These are phyloP conservation scores for Physcomitrellopsis africana DNA, from an alignment of 225 moss, liverwort and hornwort genomes.

Conservation along the genomic window DNA sequence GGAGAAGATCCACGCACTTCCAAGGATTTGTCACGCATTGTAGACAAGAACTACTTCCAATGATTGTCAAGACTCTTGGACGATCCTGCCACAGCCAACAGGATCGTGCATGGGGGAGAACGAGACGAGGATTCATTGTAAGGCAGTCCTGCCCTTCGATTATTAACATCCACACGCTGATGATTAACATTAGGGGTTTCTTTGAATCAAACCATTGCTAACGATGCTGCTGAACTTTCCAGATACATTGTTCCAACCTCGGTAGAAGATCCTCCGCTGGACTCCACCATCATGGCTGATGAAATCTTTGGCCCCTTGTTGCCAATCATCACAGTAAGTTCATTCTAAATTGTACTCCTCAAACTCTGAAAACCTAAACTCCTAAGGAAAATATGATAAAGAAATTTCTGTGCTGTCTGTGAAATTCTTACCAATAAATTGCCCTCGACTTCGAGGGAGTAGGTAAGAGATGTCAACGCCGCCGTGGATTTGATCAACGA, in stretches of 20 bases:
- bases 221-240: neutral
- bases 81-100: constrained; percentile 42
- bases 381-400: neutral
- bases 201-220: neutral
- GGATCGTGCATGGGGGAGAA: constrained; percentile 47
- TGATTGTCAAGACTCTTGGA: constrained; percentile 44
- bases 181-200: neutral
- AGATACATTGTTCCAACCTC: constrained; percentile 34
- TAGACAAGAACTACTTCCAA: constrained; percentile 45
- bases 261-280: constrained; percentile 24
- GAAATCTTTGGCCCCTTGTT: constrained; percentile 37
- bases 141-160: constrained; percentile 13
- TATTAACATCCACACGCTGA: neutral
- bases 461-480: constrained; percentile 50
- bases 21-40: constrained; percentile 43
- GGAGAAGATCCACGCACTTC: constrained; percentile 48
- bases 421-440: neutral
- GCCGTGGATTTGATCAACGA: constrained; percentile 49
- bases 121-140: constrained; percentile 46
- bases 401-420: neutral
- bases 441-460: constrained; percentile 16
- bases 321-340: constrained; percentile 30
- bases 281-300: constrained; percentile 31
- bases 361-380: neutral
- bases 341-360: no score